phyloP scores from a whole-genome alignment of 108 stramenopile genomes.

The Aurantiochytrium sp. region DNA sequence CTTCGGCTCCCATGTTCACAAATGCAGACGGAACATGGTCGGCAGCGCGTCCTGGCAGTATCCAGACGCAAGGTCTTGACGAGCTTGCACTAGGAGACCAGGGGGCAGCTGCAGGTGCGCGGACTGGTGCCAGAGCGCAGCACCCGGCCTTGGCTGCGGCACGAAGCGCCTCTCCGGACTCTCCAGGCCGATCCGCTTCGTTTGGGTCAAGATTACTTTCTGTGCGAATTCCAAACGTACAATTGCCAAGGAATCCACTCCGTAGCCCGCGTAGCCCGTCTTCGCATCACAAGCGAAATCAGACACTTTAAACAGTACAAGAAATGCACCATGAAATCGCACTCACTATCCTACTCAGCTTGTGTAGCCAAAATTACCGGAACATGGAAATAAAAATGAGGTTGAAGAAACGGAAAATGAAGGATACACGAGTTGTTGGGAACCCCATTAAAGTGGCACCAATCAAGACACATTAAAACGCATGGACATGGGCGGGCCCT shows the following conservation, averaged over 20 bases:
- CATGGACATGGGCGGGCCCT: conserved; percentile 1
- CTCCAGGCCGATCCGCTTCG: background rate
- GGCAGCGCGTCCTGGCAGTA: background rate
- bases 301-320: background rate
- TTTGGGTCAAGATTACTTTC: background rate
- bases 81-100: background rate
- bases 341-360: background rate
- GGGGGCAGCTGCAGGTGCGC: background rate
- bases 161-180: background rate
- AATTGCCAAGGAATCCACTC: background rate
- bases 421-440: no score
- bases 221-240: background rate
- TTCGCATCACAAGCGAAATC: background rate
- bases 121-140: background rate
- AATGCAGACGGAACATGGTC: background rate
- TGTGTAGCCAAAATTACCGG: background rate
- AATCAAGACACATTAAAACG: background rate
- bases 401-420: no score
- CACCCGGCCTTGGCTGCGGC: background rate
- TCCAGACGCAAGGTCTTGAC: background rate
- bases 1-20: background rate
- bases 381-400: background rate
- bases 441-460: no score
- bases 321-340: background rate
- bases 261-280: background rate